A percentile compares a stretch with the other conserved stretches of the same genome.
These are phyloP conservation scores for Arabidopsis thaliana DNA, from an alignment of 345 rosid genomes.

Conservation along the genomic window DNA sequence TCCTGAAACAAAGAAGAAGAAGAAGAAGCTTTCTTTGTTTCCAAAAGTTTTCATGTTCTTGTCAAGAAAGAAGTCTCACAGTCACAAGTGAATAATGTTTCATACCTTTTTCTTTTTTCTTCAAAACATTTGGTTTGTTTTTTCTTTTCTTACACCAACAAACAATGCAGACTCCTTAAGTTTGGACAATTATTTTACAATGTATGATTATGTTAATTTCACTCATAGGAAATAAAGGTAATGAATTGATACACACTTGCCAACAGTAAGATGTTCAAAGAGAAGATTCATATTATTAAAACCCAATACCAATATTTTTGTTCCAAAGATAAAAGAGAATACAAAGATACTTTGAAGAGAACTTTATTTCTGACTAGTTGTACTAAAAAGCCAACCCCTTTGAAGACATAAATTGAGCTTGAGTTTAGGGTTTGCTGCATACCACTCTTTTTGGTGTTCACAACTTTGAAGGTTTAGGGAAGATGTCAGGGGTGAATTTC, in stretches of 20 bases:
- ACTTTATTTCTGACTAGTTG: conserved; percentile 31
- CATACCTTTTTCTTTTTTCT: not conserved
- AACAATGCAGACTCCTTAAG: conserved; percentile 28
- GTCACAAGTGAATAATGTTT: conserved; percentile 32
- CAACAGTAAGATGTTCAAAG: not conserved
- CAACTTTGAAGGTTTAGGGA: conserved; percentile 95
- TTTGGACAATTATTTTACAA: conserved; percentile 1
- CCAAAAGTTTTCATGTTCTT: conserved; percentile 78
- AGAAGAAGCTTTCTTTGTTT: conserved; percentile 73
- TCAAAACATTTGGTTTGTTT: not conserved
- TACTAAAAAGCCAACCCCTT: conserved; percentile 33
- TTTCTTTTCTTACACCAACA: conserved; percentile 11
- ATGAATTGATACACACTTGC: conserved; percentile 4
- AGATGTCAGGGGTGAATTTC: conserved; percentile 95
- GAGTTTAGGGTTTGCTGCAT: conserved; percentile 38
- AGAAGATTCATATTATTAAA: conserved; percentile 27
- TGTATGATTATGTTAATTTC: conserved; percentile 19
- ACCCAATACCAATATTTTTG: conserved; percentile 22
- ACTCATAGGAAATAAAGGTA: conserved; percentile 30
- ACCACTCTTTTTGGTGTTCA: conserved; percentile 47
- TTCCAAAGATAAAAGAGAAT: conserved; percentile 16
- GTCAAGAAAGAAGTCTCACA: conserved; percentile 58
- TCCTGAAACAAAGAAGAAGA: conserved; percentile 53
- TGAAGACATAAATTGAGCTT: conserved; percentile 26
- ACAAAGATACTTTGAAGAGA: conserved; percentile 34